These are phyloP conservation scores for Ustilago sp. DNA, from an alignment of 1,284 basidiomycete species.

Conservation along the genomic window DNA sequence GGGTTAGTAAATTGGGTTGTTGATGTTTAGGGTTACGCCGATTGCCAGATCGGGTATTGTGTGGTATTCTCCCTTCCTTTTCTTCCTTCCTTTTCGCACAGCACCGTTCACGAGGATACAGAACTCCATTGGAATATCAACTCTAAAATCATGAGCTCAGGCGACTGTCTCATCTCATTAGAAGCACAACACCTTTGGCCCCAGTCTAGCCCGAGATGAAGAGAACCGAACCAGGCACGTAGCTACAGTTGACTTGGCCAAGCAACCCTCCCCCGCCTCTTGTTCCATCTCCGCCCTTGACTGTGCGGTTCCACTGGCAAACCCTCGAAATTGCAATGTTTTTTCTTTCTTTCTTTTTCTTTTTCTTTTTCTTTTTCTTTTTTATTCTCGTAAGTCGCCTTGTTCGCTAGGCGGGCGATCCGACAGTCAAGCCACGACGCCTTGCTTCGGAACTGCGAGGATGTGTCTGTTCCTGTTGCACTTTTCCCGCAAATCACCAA, in stretches of 20 bases:
- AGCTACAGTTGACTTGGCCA: too few species aligned
- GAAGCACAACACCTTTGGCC: background rate
- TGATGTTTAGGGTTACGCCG: constrained; percentile 3
- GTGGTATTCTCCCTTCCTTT: background rate
- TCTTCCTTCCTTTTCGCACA: background rate
- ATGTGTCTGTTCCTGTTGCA: background rate
- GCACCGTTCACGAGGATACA: too few species aligned
- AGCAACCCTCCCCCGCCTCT: too few species aligned
- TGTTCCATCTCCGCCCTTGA: too few species aligned
- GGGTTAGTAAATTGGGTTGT: background rate
- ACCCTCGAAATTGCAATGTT: background rate
- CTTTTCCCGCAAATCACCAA: background rate
- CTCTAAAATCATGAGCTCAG: too few species aligned
- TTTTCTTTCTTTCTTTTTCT: background rate
- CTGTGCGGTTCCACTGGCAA: background rate
- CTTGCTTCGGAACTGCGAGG: constrained; percentile 32
- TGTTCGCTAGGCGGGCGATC: background rate
- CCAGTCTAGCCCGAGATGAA: background rate
- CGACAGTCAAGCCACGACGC: background rate
- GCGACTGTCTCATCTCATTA: too few species aligned
- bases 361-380: background rate
- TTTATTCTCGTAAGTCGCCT: background rate
- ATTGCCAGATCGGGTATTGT: constrained; percentile 16
- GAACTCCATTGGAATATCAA: too few species aligned
- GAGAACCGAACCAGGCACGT: background rate